A percentile compares a stretch with the other conserved stretches of the same genome.
phyloP scores from a whole-genome alignment of 805 yeast genomes.

The Monosporozyma servazzii region DNA sequence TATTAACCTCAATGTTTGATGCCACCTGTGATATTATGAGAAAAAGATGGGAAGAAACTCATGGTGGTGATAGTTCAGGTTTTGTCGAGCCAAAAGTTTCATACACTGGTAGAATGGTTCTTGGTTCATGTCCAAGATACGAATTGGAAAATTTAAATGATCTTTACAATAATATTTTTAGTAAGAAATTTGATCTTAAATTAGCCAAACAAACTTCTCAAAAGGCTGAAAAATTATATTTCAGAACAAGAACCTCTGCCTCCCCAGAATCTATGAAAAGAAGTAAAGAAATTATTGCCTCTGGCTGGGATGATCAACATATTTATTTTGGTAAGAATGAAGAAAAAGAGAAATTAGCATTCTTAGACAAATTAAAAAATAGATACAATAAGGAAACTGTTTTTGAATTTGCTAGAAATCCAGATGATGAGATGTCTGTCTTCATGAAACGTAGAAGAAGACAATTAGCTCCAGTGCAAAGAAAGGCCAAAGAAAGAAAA shows the following conservation, averaged over 20 bases:
- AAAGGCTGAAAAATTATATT: slow-evolving; percentile 82
- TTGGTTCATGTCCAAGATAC: slow-evolving; percentile 74
- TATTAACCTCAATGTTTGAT: slow-evolving; percentile 61
- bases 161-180: slow-evolving; percentile 50
- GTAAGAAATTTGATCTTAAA: slow-evolving; percentile 57
- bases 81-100: slow-evolving; percentile 48
- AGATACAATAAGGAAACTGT: slow-evolving; percentile 80
- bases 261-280: slow-evolving; percentile 79
- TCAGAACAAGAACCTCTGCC: slow-evolving; percentile 79
- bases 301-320: slow-evolving; percentile 88
- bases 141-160: slow-evolving; percentile 68
- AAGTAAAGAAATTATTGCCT: slow-evolving; percentile 61
- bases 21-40: slow-evolving; percentile 46
- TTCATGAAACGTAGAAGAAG: slow-evolving; percentile 80
- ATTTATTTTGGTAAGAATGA: slow-evolving; percentile 65
- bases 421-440: slow-evolving; percentile 61
- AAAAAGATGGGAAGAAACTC: slow-evolving; percentile 35
- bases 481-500: slow-evolving; percentile 61
- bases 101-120: slow-evolving; percentile 66
- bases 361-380: slow-evolving; percentile 62
- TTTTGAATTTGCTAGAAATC: slow-evolving; percentile 70
- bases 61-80: slow-evolving; percentile 28
- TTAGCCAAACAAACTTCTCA: slow-evolving; percentile 59
- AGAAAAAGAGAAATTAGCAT: slow-evolving; percentile 62
- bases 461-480: slow-evolving; percentile 83